Conservation (phyloP, 306 rosid genomes). For the Cyclanthera cordifolia region DNA sequence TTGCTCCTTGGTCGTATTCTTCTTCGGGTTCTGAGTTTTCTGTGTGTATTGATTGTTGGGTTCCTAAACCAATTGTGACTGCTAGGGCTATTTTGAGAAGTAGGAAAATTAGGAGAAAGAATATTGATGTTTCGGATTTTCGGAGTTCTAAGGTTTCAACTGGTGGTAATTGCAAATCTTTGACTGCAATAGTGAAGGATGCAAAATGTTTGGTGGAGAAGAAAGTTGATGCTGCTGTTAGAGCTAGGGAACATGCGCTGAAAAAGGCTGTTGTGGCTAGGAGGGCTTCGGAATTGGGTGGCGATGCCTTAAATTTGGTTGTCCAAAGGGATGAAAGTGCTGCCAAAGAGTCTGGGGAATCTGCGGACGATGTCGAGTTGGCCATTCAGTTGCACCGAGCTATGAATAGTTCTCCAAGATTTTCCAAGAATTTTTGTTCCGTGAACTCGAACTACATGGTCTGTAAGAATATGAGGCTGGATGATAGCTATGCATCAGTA, state of each 20-base stretch:
- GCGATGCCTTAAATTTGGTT: constrained; percentile 26
- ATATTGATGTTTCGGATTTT: constrained; percentile 14
- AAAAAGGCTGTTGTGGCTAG: constrained; percentile 21
- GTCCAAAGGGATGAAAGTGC: constrained; percentile 13
- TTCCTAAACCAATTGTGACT: constrained; percentile 35
- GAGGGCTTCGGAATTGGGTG: constrained; percentile 32
- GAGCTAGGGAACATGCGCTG: constrained; percentile 5
- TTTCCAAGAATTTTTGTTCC: constrained; percentile 29
- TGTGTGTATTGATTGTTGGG: constrained; percentile 66
- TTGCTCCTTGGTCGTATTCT: constrained; percentile 42
- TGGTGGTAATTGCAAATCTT: constrained; percentile 10
- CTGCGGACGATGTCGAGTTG: constrained; percentile 25
- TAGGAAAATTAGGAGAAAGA: constrained; percentile 24
- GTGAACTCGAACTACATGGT: constrained; percentile 22
- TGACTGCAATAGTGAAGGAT: constrained; percentile 30
- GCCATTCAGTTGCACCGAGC: constrained; percentile 27
- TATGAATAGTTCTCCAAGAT: constrained; percentile 22
- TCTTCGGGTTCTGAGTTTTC: constrained; percentile 29
- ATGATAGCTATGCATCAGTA: neutral
- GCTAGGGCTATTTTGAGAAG: constrained; percentile 22
- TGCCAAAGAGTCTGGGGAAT: constrained; percentile 20
- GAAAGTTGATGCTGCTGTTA: constrained; percentile 22
- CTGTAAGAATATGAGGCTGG: neutral
- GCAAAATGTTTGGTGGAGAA: constrained; percentile 23
- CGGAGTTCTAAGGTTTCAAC: constrained; percentile 30